Conservation (phyloP, 228 moss, liverwort and hornwort species). For the Sphagnum fallax region DNA sequence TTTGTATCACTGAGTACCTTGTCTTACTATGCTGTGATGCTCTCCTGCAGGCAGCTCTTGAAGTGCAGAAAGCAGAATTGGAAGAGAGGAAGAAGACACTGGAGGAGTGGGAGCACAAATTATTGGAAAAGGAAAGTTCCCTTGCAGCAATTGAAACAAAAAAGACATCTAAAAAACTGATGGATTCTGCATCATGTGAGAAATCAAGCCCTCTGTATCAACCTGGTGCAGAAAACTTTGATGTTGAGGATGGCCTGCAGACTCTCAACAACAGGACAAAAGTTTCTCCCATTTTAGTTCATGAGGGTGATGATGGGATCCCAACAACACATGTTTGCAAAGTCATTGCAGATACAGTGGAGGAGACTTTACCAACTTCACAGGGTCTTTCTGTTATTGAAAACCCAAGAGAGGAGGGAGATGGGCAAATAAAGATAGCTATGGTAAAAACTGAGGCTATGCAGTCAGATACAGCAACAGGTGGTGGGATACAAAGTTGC, state of each 20-base stretch:
- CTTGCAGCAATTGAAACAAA: constrained; percentile 14
- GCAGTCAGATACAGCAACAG: not conserved
- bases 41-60: constrained; percentile 22
- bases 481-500: not conserved
- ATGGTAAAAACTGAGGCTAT: not conserved
- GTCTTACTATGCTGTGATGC: too few species aligned
- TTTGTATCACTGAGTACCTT: too few species aligned
- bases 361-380: not conserved
- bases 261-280: not conserved
- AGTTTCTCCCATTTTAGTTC: not conserved
- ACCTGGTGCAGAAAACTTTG: too few species aligned
- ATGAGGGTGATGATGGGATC: too few species aligned
- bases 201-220: not conserved
- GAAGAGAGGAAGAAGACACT: constrained; percentile 15
- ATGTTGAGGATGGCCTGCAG: not conserved
- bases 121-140: not conserved
- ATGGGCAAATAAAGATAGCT: not conserved
- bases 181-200: not conserved
- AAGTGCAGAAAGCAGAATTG: constrained; percentile 20
- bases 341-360: not conserved
- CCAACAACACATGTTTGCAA: too few species aligned
- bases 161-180: not conserved
- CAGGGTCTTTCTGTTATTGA: not conserved
- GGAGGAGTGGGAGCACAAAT: constrained; percentile 22
- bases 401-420: not conserved